These are phyloP conservation scores for Apiospora hydei DNA, from an alignment of 2,329 filamentous ascomycete species.

Conservation along the genomic window DNA sequence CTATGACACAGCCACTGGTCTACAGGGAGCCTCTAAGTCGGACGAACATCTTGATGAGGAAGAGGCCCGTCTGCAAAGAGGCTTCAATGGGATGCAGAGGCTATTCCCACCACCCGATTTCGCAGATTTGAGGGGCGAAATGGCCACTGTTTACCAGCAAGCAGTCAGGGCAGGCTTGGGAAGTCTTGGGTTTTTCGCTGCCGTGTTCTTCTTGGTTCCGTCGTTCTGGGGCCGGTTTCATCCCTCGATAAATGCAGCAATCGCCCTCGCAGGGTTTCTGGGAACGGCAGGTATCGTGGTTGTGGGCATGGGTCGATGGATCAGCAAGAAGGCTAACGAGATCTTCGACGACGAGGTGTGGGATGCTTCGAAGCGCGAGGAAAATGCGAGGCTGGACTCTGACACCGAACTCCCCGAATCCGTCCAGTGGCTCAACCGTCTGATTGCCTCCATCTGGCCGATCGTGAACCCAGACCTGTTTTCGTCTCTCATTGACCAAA, in stretches of 20 bases:
- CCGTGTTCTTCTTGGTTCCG: slow-evolving; percentile 35
- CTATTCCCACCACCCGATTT: slow-evolving; percentile 59
- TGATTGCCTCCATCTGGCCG: slow-evolving; percentile 74
- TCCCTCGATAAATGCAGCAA: slow-evolving; percentile 32
- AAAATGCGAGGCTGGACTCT: slow-evolving; percentile 51
- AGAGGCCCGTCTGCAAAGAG: slow-evolving; percentile 44
- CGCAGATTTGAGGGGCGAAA: slow-evolving; percentile 46
- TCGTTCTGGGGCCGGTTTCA: slow-evolving; percentile 32
- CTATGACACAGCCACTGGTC: slow-evolving; percentile 48
- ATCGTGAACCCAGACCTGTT: slow-evolving; percentile 80
- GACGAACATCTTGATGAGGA: slow-evolving; percentile 48
- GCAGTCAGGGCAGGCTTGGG: slow-evolving; percentile 48
- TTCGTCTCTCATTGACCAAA: slow-evolving; percentile 69
- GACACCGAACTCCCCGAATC: slow-evolving; percentile 67
- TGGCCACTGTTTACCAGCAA: slow-evolving; percentile 42
- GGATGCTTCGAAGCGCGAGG: slow-evolving; percentile 66
- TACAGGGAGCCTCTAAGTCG: slow-evolving; percentile 48
- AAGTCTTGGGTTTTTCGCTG: slow-evolving; percentile 41
- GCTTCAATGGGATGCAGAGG: slow-evolving; percentile 50
- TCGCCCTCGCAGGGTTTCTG: slow-evolving; percentile 37
- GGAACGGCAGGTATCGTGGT: slow-evolving; percentile 42
- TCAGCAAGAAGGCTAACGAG: slow-evolving; percentile 64
- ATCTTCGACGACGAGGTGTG: slow-evolving; percentile 75
- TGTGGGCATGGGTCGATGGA: slow-evolving; percentile 63
- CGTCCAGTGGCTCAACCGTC: slow-evolving; percentile 74